phyloP scores from a whole-genome alignment of 495 filamentous ascomycete genomes.

The Penicillium parvum region DNA sequence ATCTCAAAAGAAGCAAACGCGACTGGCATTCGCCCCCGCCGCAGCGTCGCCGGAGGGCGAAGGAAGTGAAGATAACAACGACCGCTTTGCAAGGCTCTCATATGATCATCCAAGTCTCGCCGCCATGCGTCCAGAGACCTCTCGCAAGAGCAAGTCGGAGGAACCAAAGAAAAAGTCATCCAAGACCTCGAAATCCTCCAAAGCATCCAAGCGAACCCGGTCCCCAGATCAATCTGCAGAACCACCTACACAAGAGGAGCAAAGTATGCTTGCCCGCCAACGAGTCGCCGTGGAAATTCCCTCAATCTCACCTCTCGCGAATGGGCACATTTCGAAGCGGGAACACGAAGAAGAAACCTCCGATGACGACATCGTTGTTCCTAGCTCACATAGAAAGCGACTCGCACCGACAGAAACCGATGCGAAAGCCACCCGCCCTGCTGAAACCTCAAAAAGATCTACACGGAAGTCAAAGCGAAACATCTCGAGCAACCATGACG shows the following conservation, averaged over 20 bases:
- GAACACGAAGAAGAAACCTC: conserved; percentile 6
- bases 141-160: conserved; percentile 1
- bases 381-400: conserved; percentile 12
- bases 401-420: not conserved
- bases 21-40: conserved; percentile 40
- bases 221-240: not conserved
- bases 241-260: not conserved
- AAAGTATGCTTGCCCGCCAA: too few relatives aligned
- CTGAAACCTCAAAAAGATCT: not conserved
- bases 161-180: not conserved
- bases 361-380: conserved; percentile 20
- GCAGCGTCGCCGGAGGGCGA: conserved; percentile 15
- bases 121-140: conserved; percentile 11
- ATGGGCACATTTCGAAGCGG: conserved; percentile 3
- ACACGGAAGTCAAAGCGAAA: not conserved
- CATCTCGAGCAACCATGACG: not conserved
- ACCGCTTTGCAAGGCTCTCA: conserved; percentile 35
- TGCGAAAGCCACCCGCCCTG: not conserved
- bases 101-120: conserved; percentile 36
- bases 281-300: too few relatives aligned
- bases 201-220: conserved; percentile 1
- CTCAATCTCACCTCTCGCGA: too few relatives aligned
- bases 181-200: too few relatives aligned
- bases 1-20: conserved; percentile 43
- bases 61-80: conserved; percentile 13